Percentiles rank a stretch among this genome's conserved stretches.
These are phyloP conservation scores for Suillus placidus DNA, from an alignment of 768 basidiomycete genomes.

Conservation along the genomic window DNA sequence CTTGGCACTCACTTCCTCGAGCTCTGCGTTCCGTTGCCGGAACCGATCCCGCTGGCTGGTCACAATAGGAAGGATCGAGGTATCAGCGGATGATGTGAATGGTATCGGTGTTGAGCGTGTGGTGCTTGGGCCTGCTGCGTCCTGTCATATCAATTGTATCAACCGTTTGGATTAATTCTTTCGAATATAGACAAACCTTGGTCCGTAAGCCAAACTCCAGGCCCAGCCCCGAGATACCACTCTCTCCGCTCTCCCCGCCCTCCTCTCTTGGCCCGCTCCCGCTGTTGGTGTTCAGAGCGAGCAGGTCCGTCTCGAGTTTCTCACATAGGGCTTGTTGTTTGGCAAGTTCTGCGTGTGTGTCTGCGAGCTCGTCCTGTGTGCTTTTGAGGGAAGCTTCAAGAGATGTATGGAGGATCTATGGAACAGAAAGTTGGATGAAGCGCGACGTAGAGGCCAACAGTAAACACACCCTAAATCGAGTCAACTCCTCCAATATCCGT, in stretches of 20 bases:
- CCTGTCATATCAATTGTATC: slow-evolving; percentile 12
- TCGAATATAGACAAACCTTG: not conserved
- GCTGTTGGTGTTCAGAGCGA: slow-evolving; percentile 65
- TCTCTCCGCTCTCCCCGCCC: slow-evolving; percentile 37
- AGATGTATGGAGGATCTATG: slow-evolving; percentile 80
- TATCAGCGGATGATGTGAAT: slow-evolving; percentile 78
- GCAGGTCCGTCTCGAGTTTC: slow-evolving; percentile 87
- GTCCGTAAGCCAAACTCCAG: slow-evolving; percentile 44
- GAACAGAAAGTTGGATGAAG: not conserved
- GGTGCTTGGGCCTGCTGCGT: slow-evolving; percentile 21
- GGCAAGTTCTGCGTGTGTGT: slow-evolving; percentile 65
- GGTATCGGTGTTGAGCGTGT: slow-evolving; percentile 66
- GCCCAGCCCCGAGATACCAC: slow-evolving; percentile 69
- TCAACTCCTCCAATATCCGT: slow-evolving; percentile 88
- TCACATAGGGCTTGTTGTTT: slow-evolving; percentile 84
- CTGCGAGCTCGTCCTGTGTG: slow-evolving; percentile 58
- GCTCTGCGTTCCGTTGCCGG: slow-evolving; percentile 92
- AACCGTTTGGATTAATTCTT: too few species aligned
- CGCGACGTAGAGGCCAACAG: not conserved
- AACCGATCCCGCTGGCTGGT: slow-evolving; percentile 98
- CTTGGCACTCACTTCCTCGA: slow-evolving; percentile 77
- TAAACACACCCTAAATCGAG: slow-evolving; percentile 75
- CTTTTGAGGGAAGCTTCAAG: slow-evolving; percentile 69
- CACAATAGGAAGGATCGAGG: slow-evolving; percentile 96
- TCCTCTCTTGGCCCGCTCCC: slow-evolving; percentile 31